Conservation (phyloP, 306 rosid genomes). For the Ceratonia siliqua region DNA sequence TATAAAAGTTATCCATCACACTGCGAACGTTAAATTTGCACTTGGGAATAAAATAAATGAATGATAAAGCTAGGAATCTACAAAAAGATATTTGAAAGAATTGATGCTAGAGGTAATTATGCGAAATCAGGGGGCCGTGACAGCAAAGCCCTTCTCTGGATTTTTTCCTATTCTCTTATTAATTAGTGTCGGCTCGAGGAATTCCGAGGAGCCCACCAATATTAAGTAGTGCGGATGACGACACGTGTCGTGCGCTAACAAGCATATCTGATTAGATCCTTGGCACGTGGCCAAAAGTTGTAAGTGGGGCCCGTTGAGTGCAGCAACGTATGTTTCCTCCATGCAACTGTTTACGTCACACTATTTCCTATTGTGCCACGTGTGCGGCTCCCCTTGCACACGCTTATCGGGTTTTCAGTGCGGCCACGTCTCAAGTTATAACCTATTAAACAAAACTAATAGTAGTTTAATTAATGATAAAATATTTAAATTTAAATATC, state of each 20-base stretch:
- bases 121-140: neutral
- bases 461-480: too few relatives aligned
- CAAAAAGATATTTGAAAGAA: too few relatives aligned
- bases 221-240: constrained; percentile 5
- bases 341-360: constrained; percentile 40
- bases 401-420: neutral
- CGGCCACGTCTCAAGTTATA: constrained; percentile 41
- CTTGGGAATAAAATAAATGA: too few relatives aligned
- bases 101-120: neutral
- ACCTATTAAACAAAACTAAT: too few relatives aligned
- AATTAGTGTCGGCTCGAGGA: constrained; percentile 42
- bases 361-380: constrained; percentile 6
- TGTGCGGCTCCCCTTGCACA: constrained; percentile 3
- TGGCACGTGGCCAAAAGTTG: constrained; percentile 29
- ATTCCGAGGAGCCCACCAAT: constrained; percentile 13
- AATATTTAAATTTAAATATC: constrained; percentile 4
- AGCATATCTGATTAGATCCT: neutral
- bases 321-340: constrained; percentile 29
- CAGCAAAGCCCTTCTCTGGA: neutral
- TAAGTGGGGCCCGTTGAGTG: neutral
- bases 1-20: too few relatives aligned
- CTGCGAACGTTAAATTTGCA: too few relatives aligned
- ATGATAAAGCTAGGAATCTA: too few relatives aligned
- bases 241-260: constrained; percentile 35
- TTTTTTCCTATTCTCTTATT: neutral